Evolutionary conservation across 495 filamentous ascomycete genomes (phyloP).

Genomic region (Annulohypoxylon nitens): DNA sequence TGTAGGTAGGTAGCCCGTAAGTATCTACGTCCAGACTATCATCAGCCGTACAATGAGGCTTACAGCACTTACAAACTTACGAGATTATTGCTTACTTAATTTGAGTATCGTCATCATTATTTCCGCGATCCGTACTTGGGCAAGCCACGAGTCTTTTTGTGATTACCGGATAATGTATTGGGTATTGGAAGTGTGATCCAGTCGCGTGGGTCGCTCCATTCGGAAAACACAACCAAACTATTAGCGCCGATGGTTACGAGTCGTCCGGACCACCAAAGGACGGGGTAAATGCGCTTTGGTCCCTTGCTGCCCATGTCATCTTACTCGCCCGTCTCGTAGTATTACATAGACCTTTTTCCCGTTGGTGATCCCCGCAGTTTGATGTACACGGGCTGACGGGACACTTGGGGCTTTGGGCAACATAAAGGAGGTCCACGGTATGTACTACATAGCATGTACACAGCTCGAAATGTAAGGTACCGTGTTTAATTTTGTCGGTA

Average conservation of each 20-base stretch:
- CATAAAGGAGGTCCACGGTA: not conserved
- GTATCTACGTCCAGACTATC: not conserved
- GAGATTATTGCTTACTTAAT: conserved; percentile 11
- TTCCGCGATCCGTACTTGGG: conserved; percentile 8
- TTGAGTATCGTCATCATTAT: conserved; percentile 8
- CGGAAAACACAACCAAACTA: conserved; percentile 38
- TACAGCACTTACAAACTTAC: conserved; percentile 9
- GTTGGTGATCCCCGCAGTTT: conserved; percentile 28
- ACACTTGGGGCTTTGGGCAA: not conserved
- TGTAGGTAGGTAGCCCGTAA: too few relatives aligned
- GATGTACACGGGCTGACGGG: conserved; percentile 11
- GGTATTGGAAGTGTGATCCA: conserved; percentile 35
- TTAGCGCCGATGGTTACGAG: conserved; percentile 33
- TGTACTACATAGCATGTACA: not conserved
- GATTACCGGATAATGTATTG: conserved; percentile 8
- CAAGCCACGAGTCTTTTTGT: not conserved
- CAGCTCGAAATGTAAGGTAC: not conserved
- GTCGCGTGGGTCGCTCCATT: conserved; percentile 41
- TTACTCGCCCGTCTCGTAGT: conserved; percentile 16
- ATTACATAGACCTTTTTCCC: conserved; percentile 27
- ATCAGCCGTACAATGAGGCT: not conserved
- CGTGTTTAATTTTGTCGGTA: not conserved
- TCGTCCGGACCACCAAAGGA: conserved; percentile 20
- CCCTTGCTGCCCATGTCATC: conserved; percentile 34
- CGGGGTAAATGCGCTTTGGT: conserved; percentile 43